Percentiles rank a stretch among this genome's conserved stretches.
Conservation (phyloP, 2,329 filamentous ascomycete genomes). For the Neodidymelliopsis sp. region DNA sequence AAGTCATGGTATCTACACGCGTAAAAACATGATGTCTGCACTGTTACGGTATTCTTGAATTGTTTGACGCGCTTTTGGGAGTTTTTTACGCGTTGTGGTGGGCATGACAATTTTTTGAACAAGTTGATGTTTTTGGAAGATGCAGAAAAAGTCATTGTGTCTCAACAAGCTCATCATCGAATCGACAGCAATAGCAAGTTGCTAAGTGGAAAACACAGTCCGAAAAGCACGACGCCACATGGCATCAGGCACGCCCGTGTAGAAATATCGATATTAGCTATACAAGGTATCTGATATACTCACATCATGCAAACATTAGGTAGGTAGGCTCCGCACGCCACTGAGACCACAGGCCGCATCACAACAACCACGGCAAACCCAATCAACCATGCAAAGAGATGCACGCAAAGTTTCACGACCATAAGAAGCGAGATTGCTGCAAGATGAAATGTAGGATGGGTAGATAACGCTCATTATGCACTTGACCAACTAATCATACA, state of each 20-base stretch:
- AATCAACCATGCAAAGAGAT: background rate
- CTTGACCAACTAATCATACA: slow-evolving; percentile 21
- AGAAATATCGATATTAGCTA: too few species aligned
- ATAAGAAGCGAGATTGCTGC: too few species aligned
- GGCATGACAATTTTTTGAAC: slow-evolving; percentile 5
- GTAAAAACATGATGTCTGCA: background rate
- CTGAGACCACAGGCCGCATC: too few species aligned
- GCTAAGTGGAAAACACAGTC: too few species aligned
- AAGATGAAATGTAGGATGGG: slow-evolving; percentile 1
- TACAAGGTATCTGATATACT: too few species aligned
- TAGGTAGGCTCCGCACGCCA: too few species aligned
- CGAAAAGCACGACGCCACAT: too few species aligned
- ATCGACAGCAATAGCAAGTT: too few species aligned
- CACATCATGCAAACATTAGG: too few species aligned
- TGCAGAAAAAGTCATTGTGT: background rate
- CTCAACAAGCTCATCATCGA: background rate
- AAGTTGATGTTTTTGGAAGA: background rate
- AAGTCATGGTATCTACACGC: background rate
- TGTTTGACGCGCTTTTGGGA: background rate
- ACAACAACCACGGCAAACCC: background rate
- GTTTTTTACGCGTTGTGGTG: background rate
- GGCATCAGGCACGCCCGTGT: too few species aligned
- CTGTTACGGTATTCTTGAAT: too few species aligned
- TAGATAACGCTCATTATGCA: slow-evolving; percentile 21
- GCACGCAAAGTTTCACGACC: too few species aligned